Evolutionary conservation across 768 basidiomycete species (phyloP).

Genomic region (Chalciporus chontae): DNA sequence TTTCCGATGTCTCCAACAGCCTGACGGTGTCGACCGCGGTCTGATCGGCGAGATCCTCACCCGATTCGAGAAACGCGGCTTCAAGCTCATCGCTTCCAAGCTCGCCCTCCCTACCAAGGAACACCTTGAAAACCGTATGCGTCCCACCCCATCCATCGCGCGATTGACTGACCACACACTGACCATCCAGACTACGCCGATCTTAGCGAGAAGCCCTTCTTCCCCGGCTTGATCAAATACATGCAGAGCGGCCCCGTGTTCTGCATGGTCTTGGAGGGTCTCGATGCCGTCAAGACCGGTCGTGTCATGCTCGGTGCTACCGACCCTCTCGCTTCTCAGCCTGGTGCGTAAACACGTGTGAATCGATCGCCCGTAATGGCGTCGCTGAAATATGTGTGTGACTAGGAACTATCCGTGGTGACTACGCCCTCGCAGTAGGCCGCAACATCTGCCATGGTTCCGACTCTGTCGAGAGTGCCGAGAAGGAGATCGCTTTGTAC

Average conservation of each 20-base stretch:
- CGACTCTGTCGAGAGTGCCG: constrained; percentile 81
- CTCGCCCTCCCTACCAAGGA: constrained; percentile 72
- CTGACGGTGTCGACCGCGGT: constrained; percentile 97
- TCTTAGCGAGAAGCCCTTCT: constrained; percentile 92
- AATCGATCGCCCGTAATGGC: background rate
- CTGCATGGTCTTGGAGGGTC: constrained; percentile 93
- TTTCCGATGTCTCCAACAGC: constrained; percentile 44
- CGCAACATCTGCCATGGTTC: constrained; percentile 94
- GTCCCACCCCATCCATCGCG: background rate
- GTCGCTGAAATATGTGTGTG: constrained; percentile 2
- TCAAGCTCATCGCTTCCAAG: constrained; percentile 95
- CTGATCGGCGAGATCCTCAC: constrained; percentile 94
- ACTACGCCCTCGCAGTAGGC: constrained; percentile 90
- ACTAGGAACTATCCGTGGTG: constrained; percentile 93
- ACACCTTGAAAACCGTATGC: constrained; percentile 87
- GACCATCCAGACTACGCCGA: constrained; percentile 83
- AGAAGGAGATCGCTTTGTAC: constrained; percentile 93
- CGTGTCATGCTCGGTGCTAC: constrained; percentile 95
- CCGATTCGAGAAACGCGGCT: constrained; percentile 97
- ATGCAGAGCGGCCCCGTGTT: constrained; percentile 96
- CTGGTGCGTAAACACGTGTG: constrained; percentile 50
- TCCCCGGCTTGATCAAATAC: constrained; percentile 94
- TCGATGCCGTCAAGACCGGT: constrained; percentile 92
- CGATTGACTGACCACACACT: background rate
- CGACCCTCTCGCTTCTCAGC: constrained; percentile 87